Evolutionary conservation across 306 rosid genomes (phyloP).

Genomic region (Quercus suber): DNA sequence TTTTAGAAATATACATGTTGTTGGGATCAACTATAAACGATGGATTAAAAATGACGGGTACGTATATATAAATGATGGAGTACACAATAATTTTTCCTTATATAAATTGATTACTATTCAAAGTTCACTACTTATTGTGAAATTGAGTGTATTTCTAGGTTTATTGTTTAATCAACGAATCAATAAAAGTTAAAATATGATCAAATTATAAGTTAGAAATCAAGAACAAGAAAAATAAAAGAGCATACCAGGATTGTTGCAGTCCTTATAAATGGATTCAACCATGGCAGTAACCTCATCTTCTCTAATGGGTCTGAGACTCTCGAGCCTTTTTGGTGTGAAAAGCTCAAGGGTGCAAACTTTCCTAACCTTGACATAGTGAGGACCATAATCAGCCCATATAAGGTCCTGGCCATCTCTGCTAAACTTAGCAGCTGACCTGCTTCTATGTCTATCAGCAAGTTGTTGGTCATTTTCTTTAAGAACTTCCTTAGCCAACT

Average conservation of each 20-base stretch:
- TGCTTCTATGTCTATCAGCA: slow-evolving; percentile 64
- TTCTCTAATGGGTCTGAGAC: slow-evolving; percentile 73
- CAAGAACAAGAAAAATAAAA: too few relatives aligned
- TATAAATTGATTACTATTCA: too few relatives aligned
- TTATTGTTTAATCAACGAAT: too few relatives aligned
- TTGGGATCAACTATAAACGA: too few relatives aligned
- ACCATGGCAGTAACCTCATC: slow-evolving; percentile 93
- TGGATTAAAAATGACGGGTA: too few relatives aligned
- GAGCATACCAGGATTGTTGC: slow-evolving; percentile 45
- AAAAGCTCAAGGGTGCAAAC: slow-evolving; percentile 93
- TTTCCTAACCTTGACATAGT: slow-evolving; percentile 93
- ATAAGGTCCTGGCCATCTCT: slow-evolving; percentile 76
- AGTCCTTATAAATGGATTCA: slow-evolving; percentile 59
- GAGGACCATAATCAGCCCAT: slow-evolving; percentile 97
- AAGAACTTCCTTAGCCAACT: slow-evolving; percentile 63
- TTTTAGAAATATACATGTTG: too few relatives aligned
- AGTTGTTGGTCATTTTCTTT: slow-evolving; percentile 75
- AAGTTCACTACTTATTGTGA: too few relatives aligned
- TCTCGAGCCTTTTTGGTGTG: slow-evolving; percentile 63
- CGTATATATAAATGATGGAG: too few relatives aligned
- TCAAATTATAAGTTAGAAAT: neutral
- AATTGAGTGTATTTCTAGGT: too few relatives aligned
- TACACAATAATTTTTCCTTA: too few relatives aligned
- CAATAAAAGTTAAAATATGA: too few relatives aligned
- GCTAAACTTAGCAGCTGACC: slow-evolving; percentile 78